phyloP scores from a whole-genome alignment of 768 basidiomycete species.

The Lentinula sp. region DNA sequence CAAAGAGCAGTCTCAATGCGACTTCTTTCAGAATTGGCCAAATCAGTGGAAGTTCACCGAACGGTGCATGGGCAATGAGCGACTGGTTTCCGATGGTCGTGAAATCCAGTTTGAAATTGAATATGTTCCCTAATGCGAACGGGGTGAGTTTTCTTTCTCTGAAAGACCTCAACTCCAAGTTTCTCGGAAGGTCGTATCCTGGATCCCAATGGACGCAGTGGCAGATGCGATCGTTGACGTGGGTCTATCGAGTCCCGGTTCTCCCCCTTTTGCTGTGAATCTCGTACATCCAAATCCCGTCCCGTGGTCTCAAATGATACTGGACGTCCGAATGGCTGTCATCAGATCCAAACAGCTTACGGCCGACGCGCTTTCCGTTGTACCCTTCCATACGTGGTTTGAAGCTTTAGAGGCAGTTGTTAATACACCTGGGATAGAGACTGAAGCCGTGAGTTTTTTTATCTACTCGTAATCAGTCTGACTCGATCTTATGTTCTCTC shows the following conservation, averaged over 20 bases:
- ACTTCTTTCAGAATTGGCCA: conserved; percentile 41
- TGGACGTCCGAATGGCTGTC: conserved; percentile 14
- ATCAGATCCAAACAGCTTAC: conserved; percentile 5
- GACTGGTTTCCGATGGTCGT: conserved; percentile 45
- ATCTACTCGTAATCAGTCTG: background rate
- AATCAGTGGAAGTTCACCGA: conserved; percentile 29
- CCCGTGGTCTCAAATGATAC: conserved; percentile 25
- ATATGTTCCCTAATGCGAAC: conserved; percentile 19
- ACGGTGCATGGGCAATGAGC: conserved; percentile 35
- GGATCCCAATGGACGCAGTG: conserved; percentile 36
- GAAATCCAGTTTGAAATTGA: conserved; percentile 24
- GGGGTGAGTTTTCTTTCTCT: conserved; percentile 22
- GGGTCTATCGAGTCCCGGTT: conserved; percentile 12
- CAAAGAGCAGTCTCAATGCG: conserved; percentile 27
- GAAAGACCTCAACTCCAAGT: no score
- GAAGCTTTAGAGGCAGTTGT: conserved; percentile 16
- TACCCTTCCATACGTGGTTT: conserved; percentile 31
- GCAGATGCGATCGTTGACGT: conserved; percentile 25
- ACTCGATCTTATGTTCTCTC: background rate
- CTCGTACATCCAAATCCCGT: conserved; percentile 31
- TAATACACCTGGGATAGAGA: background rate
- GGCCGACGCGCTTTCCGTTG: conserved; percentile 18
- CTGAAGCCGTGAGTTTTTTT: background rate
- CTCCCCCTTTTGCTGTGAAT: conserved; percentile 22
- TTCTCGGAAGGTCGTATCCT: conserved; percentile 26